Base-by-base conservation (phyloP, 129 eudicot species). In the Cynara cardunculus region DNA sequence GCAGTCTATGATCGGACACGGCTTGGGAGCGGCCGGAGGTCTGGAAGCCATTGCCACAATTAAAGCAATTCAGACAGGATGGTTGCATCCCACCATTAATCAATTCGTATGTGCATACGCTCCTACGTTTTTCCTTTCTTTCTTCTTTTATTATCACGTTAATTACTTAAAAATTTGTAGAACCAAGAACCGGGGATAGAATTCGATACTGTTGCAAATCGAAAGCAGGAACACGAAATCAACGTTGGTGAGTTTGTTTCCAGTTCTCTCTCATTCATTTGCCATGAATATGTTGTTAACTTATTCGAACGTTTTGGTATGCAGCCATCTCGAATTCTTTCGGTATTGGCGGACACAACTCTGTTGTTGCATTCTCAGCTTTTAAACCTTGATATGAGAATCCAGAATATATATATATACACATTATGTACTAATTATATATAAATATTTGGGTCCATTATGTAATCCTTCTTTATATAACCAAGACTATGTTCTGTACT, bases 41-140 rank as follows among this genome's bases (percentile, higher is more conserved):
- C 56, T 91, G 85, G 94, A 92, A 86, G 97, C 97, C 69, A 92
- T 92, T 31, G 97, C 97, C n/a, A 84, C 91, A n/a, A 83, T 91
- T 8, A 91, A 89, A 85, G 96, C 93, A 72, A 77, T 56, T n/a
- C 65, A 56, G 65, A 56, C 65, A 56, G 65, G 65, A n/a, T 56
- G 65, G 65, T 56, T 56, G 84, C 96, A 91, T 80, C 96, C 96
- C 19, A 70, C 89, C 11, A 91, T 91, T 21, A 91, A 91, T 67
- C 96, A 88, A 83, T 91, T 87, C 78, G 96, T 91, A 85, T 37
- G 64, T 53, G 64, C 24, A 53, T 18, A 53, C 21, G 18, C 21
- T 41, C 89, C 85, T 9, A 35, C 18, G 1, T 26, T 64, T 49
- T 35, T 35, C 8, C 8, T 4, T 70, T 27, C 22, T 3, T 64